A percentile compares a stretch with the other conserved stretches of the same genome.
Conservation (phyloP, 805 yeast genomes). For the Kodamaea leandrae region DNA sequence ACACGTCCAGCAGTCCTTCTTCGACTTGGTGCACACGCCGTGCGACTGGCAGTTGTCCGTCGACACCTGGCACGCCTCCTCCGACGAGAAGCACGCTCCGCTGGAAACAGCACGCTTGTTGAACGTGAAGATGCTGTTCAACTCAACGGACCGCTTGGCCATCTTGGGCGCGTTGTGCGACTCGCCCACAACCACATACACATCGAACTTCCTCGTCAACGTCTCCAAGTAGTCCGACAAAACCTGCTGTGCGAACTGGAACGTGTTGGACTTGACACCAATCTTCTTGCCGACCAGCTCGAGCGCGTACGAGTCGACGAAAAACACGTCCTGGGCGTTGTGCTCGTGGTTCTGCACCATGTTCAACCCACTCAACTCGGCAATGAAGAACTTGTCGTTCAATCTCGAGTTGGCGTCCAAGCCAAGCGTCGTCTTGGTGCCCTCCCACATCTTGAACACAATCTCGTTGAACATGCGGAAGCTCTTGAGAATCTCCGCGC, state of each 20-base stretch:
- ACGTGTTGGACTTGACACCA: constrained; percentile 43
- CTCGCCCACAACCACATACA: constrained; percentile 17
- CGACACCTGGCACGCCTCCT: constrained; percentile 45
- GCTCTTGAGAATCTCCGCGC: constrained; percentile 25
- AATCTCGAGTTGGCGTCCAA: constrained; percentile 20
- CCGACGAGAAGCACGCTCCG: constrained; percentile 39
- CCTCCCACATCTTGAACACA: constrained; percentile 36
- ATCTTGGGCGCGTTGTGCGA: constrained; percentile 12
- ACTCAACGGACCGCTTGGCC: constrained; percentile 18
- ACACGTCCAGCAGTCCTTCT: constrained; percentile 49
- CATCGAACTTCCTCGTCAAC: constrained; percentile 18
- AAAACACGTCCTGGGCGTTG: constrained; percentile 21
- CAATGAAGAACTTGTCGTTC: constrained; percentile 47
- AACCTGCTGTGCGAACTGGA: constrained; percentile 35
- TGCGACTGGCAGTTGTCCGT: constrained; percentile 53
- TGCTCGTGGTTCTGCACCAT: constrained; percentile 4
- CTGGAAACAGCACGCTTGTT: constrained; percentile 6
- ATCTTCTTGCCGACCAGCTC: constrained; percentile 40
- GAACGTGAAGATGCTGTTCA: constrained; percentile 15
- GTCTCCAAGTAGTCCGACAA: constrained; percentile 21
- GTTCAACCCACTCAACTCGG: constrained; percentile 37
- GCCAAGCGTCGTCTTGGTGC: constrained; percentile 19
- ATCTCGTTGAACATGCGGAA: constrained; percentile 25
- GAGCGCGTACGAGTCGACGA: constrained; percentile 44
- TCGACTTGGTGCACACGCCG: constrained; percentile 46